Conservation (phyloP, 192 early-diverging fungal species). For the Gryganskiella cystojenkinii region DNA sequence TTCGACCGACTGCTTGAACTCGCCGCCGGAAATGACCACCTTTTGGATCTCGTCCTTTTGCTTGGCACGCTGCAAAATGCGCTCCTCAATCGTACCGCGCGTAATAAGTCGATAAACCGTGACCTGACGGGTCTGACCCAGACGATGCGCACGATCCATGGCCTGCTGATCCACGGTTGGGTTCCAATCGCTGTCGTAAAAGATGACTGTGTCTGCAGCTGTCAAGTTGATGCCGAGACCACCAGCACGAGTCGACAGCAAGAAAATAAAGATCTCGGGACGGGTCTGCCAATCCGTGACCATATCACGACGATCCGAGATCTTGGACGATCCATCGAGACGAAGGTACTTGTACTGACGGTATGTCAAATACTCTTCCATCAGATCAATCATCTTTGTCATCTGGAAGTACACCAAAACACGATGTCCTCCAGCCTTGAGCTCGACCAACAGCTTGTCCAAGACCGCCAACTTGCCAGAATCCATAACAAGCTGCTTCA, state of each 20-base stretch:
- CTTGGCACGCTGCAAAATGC: slow-evolving; percentile 80
- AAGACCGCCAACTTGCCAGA: slow-evolving; percentile 82
- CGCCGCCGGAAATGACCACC: slow-evolving; percentile 93
- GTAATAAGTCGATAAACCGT: slow-evolving; percentile 89
- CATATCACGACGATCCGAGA: slow-evolving; percentile 89
- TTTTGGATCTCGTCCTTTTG: slow-evolving; percentile 96
- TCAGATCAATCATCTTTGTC: slow-evolving; percentile 89
- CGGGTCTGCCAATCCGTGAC: slow-evolving; percentile 94
- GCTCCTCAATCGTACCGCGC: slow-evolving; percentile 83
- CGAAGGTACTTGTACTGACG: slow-evolving; percentile 90
- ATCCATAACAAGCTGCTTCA: slow-evolving; percentile 81
- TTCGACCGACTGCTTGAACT: slow-evolving; percentile 79
- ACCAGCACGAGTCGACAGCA: slow-evolving; percentile 87
- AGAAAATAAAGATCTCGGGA: slow-evolving; percentile 86
- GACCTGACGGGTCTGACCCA: slow-evolving; percentile 88
- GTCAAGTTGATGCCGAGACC: slow-evolving; percentile 93
- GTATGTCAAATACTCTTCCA: slow-evolving; percentile 89
- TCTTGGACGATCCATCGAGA: slow-evolving; percentile 88
- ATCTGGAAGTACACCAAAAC: slow-evolving; percentile 91
- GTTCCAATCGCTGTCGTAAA: slow-evolving; percentile 92
- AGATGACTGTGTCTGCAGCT: slow-evolving; percentile 89
- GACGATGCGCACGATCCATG: slow-evolving; percentile 89
- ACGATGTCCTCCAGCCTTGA: slow-evolving; percentile 84
- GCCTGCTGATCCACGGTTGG: slow-evolving; percentile 93
- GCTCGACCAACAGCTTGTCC: slow-evolving; percentile 73